Base-by-base conservation (phyloP, 176 grass and related monocot genomes). In the Carex scoparia region DNA sequence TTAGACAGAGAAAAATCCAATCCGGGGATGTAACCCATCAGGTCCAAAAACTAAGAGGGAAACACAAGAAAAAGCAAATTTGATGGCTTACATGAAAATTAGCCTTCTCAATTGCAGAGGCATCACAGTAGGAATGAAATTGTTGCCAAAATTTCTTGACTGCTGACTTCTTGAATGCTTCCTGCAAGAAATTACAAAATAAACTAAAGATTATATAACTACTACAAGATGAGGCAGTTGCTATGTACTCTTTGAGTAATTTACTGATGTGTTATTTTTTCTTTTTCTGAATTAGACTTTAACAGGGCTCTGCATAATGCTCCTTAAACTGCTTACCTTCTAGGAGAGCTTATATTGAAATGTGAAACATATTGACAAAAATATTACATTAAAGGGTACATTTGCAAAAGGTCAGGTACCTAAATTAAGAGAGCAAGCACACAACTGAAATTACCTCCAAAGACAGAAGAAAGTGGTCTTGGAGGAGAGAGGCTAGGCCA, bases 141-240 rank as follows among this genome's bases (percentile, higher is more conserved):
- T 98, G 85, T 80, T 92, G 88, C 93, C 93, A 95, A 84, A 98
- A 94, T 46, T 72, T 93, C 82, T 90, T 84, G 61, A 94, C 91
- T 48, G 89, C 95, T 68, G 88, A 90, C 8, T 79, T 89, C 87
- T 91, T 90, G 85, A 98, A 95, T 81, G 85, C 74, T 89, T 92
- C 93, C 95, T 98, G 89, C 88, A 82, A 28, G 32, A 32, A 19
- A 86, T 61, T 80, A 84, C 33, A 70, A 65, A 72, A 9, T 10
- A 79, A 57, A 69, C 13, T 18, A 4, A 10, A 16, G 1, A n/a
- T 32, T 32, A 65, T 32, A 65, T 4, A 31, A 65, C 63, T 10
- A 74, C 1, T 44, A 49, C 8, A n/a, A 51, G 46, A 42, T 53
- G 9, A 74, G 53, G 10, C n/a, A 74, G 4, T 13, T 74, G 2